Conservation (phyloP, 2,329 filamentous ascomycete genomes). For the Aplosporella prunicola region DNA sequence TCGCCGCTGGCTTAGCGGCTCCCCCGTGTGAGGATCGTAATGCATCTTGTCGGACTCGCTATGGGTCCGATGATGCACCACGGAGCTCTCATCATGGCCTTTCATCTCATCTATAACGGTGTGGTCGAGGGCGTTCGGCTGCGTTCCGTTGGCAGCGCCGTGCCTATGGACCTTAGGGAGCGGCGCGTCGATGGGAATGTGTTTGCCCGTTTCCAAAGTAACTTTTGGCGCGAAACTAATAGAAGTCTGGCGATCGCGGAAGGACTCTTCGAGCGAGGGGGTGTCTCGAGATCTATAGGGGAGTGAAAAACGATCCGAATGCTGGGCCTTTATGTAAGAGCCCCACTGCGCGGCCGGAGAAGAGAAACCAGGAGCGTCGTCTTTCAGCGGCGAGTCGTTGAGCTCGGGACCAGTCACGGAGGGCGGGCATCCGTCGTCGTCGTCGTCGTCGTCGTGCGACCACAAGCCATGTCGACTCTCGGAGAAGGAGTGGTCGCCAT, state of each 20-base stretch:
- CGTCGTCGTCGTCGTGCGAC: conserved; percentile 17
- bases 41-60: conserved; percentile 21
- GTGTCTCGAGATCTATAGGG: not conserved
- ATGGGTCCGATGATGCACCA: conserved; percentile 3
- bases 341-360: too few species aligned
- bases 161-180: conserved; percentile 21
- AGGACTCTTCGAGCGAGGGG: conserved; percentile 13
- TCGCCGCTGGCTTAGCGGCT: conserved; percentile 3
- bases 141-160: too few species aligned
- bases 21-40: conserved; percentile 15
- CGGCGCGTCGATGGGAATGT: conserved; percentile 28
- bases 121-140: too few species aligned
- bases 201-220: conserved; percentile 31
- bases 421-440: too few species aligned
- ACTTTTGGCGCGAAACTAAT: conserved; percentile 34
- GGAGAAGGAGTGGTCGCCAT: conserved; percentile 13
- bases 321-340: conserved; percentile 15
- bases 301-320: conserved; percentile 9
- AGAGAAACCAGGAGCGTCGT: conserved; percentile 9
- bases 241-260: conserved; percentile 27
- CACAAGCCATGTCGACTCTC: conserved; percentile 14
- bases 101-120: too few species aligned
- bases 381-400: conserved; percentile 15
- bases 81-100: too few species aligned
- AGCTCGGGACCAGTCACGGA: conserved; percentile 16